phyloP scores from a whole-genome alignment of 257 asterid genomes.

The Ballota nigra region DNA sequence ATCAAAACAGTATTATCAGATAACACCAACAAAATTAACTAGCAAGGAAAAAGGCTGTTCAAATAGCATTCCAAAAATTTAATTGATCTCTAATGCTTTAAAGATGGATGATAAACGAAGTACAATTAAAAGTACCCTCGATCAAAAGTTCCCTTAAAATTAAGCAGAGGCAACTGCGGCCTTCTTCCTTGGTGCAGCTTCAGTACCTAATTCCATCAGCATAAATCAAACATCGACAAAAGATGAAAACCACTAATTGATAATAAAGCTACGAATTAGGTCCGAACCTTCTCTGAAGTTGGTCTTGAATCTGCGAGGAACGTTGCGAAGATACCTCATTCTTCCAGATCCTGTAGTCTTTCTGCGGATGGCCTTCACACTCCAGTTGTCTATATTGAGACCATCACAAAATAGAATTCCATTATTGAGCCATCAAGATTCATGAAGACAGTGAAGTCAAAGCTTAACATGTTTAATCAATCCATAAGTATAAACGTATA shows the following conservation, averaged over 20 bases:
- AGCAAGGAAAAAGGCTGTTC: background rate
- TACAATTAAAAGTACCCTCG: slow-evolving; percentile 16
- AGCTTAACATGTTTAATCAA: background rate
- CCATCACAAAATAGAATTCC: background rate
- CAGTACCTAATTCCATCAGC: slow-evolving; percentile 38
- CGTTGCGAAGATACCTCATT: slow-evolving; percentile 79
- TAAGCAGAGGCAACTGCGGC: slow-evolving; percentile 54
- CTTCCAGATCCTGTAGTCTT: slow-evolving; percentile 89
- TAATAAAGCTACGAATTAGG: background rate
- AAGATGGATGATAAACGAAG: slow-evolving; percentile 18
- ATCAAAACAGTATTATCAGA: background rate
- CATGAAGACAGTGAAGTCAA: background rate
- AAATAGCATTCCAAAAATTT: slow-evolving; percentile 18
- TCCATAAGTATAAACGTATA: background rate
- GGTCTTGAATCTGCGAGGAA: slow-evolving; percentile 74
- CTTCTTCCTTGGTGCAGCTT: slow-evolving; percentile 85
- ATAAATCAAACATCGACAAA: slow-evolving; percentile 8
- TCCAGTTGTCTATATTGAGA: slow-evolving; percentile 50
- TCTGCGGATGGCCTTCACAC: slow-evolving; percentile 80
- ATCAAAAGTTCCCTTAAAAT: background rate
- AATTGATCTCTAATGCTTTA: slow-evolving; percentile 19
- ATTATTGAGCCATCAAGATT: background rate
- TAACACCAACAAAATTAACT: slow-evolving; percentile 22
- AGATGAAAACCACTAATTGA: background rate
- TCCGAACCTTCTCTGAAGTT: slow-evolving; percentile 70